Conservation (phyloP, 1,284 basidiomycete species). For the Apiotrichum porosum region DNA sequence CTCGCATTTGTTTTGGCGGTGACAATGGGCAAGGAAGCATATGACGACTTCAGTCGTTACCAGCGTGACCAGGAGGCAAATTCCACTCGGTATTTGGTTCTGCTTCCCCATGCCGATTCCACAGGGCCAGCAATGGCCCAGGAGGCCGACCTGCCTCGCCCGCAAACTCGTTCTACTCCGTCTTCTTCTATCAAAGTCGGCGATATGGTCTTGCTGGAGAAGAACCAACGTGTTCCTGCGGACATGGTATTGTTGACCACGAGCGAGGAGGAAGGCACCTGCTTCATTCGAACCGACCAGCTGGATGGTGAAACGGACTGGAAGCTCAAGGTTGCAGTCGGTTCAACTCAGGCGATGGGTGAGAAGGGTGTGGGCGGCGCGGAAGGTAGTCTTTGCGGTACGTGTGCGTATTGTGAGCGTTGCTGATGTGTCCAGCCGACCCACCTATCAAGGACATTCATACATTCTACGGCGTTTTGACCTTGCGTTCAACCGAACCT, state of each 20-base stretch:
- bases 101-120: constrained; percentile 55
- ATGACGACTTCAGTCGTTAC: constrained; percentile 93
- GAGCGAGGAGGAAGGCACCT: constrained; percentile 73
- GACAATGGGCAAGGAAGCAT: constrained; percentile 98
- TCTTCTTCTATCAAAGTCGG: constrained; percentile 87
- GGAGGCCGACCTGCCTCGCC: constrained; percentile 22
- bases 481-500: constrained; percentile 55
- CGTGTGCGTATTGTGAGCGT: constrained; percentile 17
- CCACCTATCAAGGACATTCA: constrained; percentile 96
- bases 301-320: constrained; percentile 99
- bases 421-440: constrained; percentile 59
- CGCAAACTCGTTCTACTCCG: constrained; percentile 62
- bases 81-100: constrained; percentile 79
- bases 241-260: constrained; percentile 89
- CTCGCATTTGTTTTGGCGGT: constrained; percentile 90
- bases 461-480: constrained; percentile 88
- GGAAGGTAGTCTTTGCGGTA: constrained; percentile 80
- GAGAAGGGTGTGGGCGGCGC: constrained; percentile 65
- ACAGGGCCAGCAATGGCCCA: constrained; percentile 36
- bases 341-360: constrained; percentile 70
- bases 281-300: constrained; percentile 97
- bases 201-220: constrained; percentile 85
- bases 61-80: constrained; percentile 91
- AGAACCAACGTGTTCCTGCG: constrained; percentile 95
- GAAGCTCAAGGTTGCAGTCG: constrained; percentile 90